Evolutionary conservation across 371 early-diverging fungal species (phyloP).

Genomic region (Mycotypha africana): DNA sequence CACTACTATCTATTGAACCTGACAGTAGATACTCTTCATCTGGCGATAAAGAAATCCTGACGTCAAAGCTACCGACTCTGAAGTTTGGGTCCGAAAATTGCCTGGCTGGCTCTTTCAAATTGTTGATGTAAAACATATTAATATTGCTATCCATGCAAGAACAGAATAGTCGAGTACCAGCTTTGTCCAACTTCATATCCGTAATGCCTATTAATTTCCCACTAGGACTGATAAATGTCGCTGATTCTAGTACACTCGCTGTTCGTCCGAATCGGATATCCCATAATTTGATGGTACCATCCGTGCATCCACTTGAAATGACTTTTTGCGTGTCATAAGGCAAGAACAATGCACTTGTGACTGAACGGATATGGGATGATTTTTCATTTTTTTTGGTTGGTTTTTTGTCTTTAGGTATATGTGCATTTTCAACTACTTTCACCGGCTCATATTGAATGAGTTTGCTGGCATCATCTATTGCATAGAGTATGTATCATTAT

Average conservation of each 20-base stretch:
- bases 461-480: no score
- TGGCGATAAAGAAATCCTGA: slow-evolving; percentile 25
- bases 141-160: slow-evolving; percentile 32
- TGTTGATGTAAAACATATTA: slow-evolving; percentile 30
- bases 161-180: slow-evolving; percentile 35
- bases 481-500: no score
- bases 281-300: slow-evolving; percentile 54
- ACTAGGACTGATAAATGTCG: slow-evolving; percentile 12
- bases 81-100: slow-evolving; percentile 20
- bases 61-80: slow-evolving; percentile 22
- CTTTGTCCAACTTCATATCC: slow-evolving; percentile 28
- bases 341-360: slow-evolving; percentile 52
- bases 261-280: slow-evolving; percentile 31
- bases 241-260: slow-evolving; percentile 8
- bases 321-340: slow-evolving; percentile 27
- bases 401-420: slow-evolving; percentile 7
- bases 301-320: slow-evolving; percentile 52
- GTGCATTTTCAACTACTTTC: slow-evolving; percentile 13
- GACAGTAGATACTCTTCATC: slow-evolving; percentile 32
- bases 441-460: no score
- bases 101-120: slow-evolving; percentile 21
- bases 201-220: slow-evolving; percentile 24
- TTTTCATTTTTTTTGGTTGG: neutral
- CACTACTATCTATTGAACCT: slow-evolving; percentile 20
- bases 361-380: slow-evolving; percentile 28